Conservation (phyloP, 176 grass and related monocot species). For the Poa annua region DNA sequence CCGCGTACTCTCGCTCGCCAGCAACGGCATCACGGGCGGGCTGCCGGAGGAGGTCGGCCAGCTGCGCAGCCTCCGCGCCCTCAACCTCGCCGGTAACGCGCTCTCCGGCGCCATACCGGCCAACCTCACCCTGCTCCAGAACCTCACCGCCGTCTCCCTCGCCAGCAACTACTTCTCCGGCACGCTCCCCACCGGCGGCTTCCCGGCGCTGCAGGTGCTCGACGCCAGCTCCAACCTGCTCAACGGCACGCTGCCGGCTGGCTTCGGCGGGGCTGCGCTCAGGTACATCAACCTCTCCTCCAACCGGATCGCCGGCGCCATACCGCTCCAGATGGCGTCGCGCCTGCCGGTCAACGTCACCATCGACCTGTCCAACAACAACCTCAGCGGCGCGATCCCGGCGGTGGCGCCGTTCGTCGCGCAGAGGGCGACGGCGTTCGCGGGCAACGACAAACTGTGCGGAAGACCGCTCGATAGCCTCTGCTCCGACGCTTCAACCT, state of each 20-base stretch:
- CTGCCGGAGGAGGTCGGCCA: constrained; percentile 57
- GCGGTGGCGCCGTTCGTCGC: constrained; percentile 44
- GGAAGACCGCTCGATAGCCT: constrained; percentile 61
- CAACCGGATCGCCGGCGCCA: constrained; percentile 67
- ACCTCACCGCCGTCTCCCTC: constrained; percentile 73
- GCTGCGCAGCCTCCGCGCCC: constrained; percentile 59
- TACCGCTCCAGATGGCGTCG: constrained; percentile 65
- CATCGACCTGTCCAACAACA: constrained; percentile 82
- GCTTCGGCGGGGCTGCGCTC: constrained; percentile 56
- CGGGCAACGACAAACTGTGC: constrained; percentile 72
- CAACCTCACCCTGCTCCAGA: constrained; percentile 65
- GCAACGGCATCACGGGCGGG: constrained; percentile 71
- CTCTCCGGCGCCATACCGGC: constrained; percentile 59
- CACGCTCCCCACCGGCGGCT: constrained; percentile 46
- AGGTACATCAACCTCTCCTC: constrained; percentile 76
- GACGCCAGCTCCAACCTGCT: constrained; percentile 82
- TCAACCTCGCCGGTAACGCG: constrained; percentile 88
- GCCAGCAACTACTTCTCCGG: constrained; percentile 81
- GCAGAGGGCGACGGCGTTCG: constrained; percentile 66
- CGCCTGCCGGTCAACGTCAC: constrained; percentile 62
- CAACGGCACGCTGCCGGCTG: constrained; percentile 61
- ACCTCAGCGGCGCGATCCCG: constrained; percentile 80
- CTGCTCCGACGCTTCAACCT: constrained; percentile 60
- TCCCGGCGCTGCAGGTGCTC: constrained; percentile 63
- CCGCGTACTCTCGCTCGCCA: constrained; percentile 70